Base-by-base conservation (phyloP, 331 rosid species). In the Prunus yedoensis region DNA sequence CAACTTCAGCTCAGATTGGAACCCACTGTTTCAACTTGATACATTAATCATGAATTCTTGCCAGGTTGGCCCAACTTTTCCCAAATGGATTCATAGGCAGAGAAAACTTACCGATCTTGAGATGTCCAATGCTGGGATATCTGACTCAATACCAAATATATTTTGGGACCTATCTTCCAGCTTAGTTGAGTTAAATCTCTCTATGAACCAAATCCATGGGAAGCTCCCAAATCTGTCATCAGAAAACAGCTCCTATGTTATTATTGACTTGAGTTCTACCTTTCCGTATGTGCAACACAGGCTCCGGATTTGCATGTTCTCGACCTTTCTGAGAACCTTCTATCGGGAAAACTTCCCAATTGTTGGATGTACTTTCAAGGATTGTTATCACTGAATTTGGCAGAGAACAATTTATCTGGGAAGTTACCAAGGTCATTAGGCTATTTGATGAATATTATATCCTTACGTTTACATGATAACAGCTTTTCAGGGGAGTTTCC, bases 1-100 rank as follows among this genome's bases (percentile, higher is more conserved):
- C 50, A 83, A 78, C 66, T 21, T 23, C 25, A 23, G 25, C 25
- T 85, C 2, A 79, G 75, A 45, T 18, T 85, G 85, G 88, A 23
- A 74, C 18, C 87, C 90, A 12, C 77, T 86, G 58, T 89, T 87
- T 18, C 77, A 80, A 54, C 21, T 89, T 11, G 0, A 1, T 0
- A 0, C 0, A 0, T 18, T 84, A 21, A 3, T 0, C 68, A 7
- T 83, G 56, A 8, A 52, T 18, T 81, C 85, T 70, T 85, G 91
- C 78, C 85, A 38, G 38, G 68, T 82, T 3, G 87, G 91, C 67
- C 87, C 84, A 10, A 8, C 71, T 18, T 84, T 87, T 59, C 91
- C 88, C 1, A 64, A 68, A 59, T 84, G 91, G 91, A 61, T 85
- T 66, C 77, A 45, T 15, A 54, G 80, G 6, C 83, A 87, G 49